Base-by-base conservation (phyloP, 306 rosid genomes). In the Dicorynia guianensis region DNA sequence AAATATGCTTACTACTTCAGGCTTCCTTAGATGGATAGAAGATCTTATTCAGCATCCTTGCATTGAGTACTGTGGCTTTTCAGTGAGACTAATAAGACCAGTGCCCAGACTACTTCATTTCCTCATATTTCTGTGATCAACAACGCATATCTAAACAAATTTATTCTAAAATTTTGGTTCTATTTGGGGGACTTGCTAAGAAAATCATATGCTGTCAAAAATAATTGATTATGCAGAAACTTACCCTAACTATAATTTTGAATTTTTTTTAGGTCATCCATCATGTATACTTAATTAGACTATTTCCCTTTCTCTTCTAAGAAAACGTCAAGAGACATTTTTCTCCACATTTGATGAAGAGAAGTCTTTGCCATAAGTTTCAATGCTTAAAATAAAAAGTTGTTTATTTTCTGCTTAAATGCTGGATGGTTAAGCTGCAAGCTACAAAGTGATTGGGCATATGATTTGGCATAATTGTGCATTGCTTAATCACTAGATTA, bases 401-500 rank as follows among this genome's bases (percentile, higher is more conserved):
- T 71, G 47, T 81, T 48, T 50, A 69, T 69, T 57, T 53, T 35
- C 33, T 12, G 59, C 30, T 44, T 52, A 68, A 58, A 42, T 17
- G 63, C 68, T 17, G 12, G 71, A 57, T 71, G 69, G 69, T 59
- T 83, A 39, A 44, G 58, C 76, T 49, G 65, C 36, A 53, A 75
- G 63, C 30, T 47, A 69, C 46, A 62, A 36, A 49, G 60, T 59
- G 69, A 64, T 68, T 43, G 30, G 67, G 43, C 39, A 47, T 56
- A 15, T 25, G 19, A 1, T 53, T 52, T 62, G 71, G 43, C 15
- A 69, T 56, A 59, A 53, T 47, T 55, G 19, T 61, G 60, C 74
- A 61, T 76, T 67, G 44, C 62, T 72, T 58, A 48, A 38, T 62
- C 43, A 49, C 75, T 20, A 55, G 12, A 34, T 56, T 69, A 34